A percentile compares a stretch with the other conserved stretches of the same genome.
phyloP scores from a whole-genome alignment of 352 stramenopile species.

The Globisporangium nagaii region DNA sequence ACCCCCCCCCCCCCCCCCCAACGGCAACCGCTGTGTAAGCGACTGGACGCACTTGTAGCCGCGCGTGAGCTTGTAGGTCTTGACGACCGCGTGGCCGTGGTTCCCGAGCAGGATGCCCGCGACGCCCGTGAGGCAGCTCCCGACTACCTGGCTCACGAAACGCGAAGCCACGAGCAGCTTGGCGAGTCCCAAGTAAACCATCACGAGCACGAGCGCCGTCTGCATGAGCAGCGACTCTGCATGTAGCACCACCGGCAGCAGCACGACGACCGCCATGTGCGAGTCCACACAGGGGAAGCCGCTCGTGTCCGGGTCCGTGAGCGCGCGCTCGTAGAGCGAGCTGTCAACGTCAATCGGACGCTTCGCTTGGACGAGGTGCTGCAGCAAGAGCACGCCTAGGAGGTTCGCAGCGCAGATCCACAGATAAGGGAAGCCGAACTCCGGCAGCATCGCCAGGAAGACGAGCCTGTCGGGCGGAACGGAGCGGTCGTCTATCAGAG shows the following conservation, averaged over 20 bases:
- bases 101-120: conserved; percentile 50
- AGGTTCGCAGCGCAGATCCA: conserved; percentile 64
- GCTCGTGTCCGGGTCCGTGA: conserved; percentile 9
- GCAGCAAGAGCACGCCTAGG: conserved; percentile 36
- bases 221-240: conserved; percentile 23
- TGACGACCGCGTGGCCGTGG: conserved; percentile 44
- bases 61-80: conserved; percentile 36
- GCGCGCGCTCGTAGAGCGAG: conserved; percentile 18
- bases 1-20: too few species aligned
- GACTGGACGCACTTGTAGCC: conserved; percentile 25
- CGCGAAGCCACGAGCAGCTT: conserved; percentile 38
- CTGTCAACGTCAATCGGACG: conserved; percentile 51
- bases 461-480: too few species aligned
- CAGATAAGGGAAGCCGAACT: conserved; percentile 61
- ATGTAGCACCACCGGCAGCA: conserved; percentile 50
- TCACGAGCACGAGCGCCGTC: conserved; percentile 11
- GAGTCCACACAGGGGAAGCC: conserved; percentile 53
- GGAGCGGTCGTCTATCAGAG: too few species aligned
- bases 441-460: conserved; percentile 46
- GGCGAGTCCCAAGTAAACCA: conserved; percentile 26
- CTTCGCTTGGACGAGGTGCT: conserved; percentile 33
- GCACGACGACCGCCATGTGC: conserved; percentile 69
- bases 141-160: conserved; percentile 54
- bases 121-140: conserved; percentile 56
- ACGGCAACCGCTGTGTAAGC: too few species aligned